Percentiles rank a stretch among this genome's conserved stretches.
phyloP scores from a whole-genome alignment of 2,329 filamentous ascomycete species.

The Pseudogymnoascus destructans region DNA sequence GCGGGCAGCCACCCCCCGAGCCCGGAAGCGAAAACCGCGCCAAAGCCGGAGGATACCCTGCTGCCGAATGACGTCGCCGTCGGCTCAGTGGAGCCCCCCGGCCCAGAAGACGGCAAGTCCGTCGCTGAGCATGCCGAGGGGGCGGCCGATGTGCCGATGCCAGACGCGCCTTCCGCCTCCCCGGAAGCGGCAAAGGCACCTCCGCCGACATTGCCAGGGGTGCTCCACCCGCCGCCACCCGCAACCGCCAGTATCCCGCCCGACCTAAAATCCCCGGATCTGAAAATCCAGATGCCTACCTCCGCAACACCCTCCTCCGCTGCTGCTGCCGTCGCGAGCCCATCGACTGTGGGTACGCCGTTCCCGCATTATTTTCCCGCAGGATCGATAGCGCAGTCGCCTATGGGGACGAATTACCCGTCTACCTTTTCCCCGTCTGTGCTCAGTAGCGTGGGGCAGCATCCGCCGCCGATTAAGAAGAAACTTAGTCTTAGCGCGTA shows the following conservation, averaged over 20 bases:
- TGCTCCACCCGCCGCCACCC: constrained; percentile 6
- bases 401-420: constrained; percentile 32
- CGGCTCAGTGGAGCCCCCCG: not conserved
- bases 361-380: constrained; percentile 30
- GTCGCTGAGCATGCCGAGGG: constrained; percentile 4
- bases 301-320: constrained; percentile 36
- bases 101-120: constrained; percentile 2
- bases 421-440: constrained; percentile 33
- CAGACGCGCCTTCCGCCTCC: constrained; percentile 19
- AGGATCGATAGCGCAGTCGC: constrained; percentile 35
- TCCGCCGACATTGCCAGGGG: constrained; percentile 22
- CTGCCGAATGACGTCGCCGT: not conserved
- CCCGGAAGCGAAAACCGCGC: constrained; percentile 15
- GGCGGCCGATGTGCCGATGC: constrained; percentile 19
- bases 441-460: constrained; percentile 33
- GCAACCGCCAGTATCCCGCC: not conserved
- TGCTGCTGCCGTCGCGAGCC: constrained; percentile 17
- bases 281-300: constrained; percentile 42
- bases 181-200: constrained; percentile 23
- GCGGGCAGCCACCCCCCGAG: constrained; percentile 11
- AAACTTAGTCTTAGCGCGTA: constrained; percentile 56
- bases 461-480: constrained; percentile 51
- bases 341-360: constrained; percentile 19
- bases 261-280: constrained; percentile 17
- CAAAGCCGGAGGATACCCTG: not conserved